phyloP scores from a whole-genome alignment of 1,284 basidiomycete genomes.

The Boletellus deceptivus region DNA sequence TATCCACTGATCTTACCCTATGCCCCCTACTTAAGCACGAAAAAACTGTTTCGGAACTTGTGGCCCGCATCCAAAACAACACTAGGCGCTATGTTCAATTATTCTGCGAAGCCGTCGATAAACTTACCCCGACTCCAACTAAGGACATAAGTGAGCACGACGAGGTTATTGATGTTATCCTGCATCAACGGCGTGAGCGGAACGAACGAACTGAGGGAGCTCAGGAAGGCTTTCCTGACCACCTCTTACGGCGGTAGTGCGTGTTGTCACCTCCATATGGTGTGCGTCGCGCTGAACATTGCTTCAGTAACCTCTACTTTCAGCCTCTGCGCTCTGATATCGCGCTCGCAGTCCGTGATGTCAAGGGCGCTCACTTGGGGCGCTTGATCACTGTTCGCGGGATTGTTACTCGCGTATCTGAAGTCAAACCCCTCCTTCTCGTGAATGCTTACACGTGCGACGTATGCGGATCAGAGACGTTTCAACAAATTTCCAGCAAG shows the following conservation, averaged over 20 bases:
- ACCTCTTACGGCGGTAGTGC: conserved; percentile 92
- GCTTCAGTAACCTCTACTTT: conserved; percentile 87
- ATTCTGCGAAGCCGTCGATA: conserved; percentile 91
- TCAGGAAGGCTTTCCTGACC: conserved; percentile 81
- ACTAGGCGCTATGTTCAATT: conserved; percentile 88
- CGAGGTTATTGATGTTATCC: conserved; percentile 92
- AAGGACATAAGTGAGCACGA: conserved; percentile 86
- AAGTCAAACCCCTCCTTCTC: conserved; percentile 96
- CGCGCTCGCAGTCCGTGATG: conserved; percentile 87
- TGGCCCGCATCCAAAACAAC: conserved; percentile 78
- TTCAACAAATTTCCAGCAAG: conserved; percentile 96
- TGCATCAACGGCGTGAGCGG: conserved; percentile 88
- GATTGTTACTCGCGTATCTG: conserved; percentile 97
- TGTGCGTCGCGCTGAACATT: conserved; percentile 18
- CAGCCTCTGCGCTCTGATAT: conserved; percentile 73
- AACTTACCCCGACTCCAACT: conserved; percentile 81
- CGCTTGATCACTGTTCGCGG: conserved; percentile 94
- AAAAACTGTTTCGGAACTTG: conserved; percentile 64
- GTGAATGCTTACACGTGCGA: conserved; percentile 99
- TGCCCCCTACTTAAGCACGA: conserved; percentile 49
- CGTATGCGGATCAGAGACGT: conserved; percentile 96
- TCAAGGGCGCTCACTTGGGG: conserved; percentile 84
- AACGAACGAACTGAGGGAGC: conserved; percentile 75
- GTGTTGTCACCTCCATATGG: conserved; percentile 35
- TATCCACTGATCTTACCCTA: not conserved